These are phyloP conservation scores for Graphium sp. DNA, from an alignment of 2,329 filamentous ascomycete genomes.

Conservation along the genomic window DNA sequence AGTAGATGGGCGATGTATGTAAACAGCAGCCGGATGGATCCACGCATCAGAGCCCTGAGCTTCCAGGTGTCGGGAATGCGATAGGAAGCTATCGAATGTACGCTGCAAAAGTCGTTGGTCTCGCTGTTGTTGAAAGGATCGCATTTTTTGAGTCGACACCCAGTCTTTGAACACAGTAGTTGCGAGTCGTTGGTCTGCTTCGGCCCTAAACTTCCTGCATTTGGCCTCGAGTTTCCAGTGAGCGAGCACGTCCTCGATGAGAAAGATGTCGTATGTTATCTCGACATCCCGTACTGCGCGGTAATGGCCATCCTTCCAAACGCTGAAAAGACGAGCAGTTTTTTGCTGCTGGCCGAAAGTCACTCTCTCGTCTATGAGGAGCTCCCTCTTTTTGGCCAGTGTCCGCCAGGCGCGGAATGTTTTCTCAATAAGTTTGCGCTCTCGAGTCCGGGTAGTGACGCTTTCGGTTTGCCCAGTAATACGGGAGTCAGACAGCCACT, in stretches of 20 bases:
- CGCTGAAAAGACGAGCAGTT: no score
- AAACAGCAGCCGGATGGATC: not conserved
- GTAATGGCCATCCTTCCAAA: not conserved
- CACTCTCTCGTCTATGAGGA: no score
- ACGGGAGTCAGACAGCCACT: not conserved
- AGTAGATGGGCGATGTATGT: not conserved
- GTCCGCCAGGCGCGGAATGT: not conserved
- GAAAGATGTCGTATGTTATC: constrained; percentile 2
- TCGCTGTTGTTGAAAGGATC: constrained; percentile 2
- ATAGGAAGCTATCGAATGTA: not conserved
- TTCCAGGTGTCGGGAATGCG: constrained; percentile 1
- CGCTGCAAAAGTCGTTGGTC: no score
- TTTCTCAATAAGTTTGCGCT: no score
- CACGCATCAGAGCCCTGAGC: not conserved
- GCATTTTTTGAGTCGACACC: constrained; percentile 5
- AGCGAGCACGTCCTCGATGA: constrained; percentile 2
- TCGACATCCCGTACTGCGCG: constrained; percentile 1
- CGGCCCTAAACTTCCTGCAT: constrained; percentile 2
- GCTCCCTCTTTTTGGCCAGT: no score
- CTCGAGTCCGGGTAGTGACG: no score
- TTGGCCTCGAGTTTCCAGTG: constrained; percentile 6
- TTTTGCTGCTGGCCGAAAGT: no score
- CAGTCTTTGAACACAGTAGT: constrained; percentile 5
- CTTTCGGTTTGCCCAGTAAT: not conserved
- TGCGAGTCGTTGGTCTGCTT: constrained; percentile 2